Evolutionary conservation across 2,329 filamentous ascomycete genomes (phyloP), one percentile per base, ranked within the genome.

Genomic region (Aspergillus sp.): DNA sequence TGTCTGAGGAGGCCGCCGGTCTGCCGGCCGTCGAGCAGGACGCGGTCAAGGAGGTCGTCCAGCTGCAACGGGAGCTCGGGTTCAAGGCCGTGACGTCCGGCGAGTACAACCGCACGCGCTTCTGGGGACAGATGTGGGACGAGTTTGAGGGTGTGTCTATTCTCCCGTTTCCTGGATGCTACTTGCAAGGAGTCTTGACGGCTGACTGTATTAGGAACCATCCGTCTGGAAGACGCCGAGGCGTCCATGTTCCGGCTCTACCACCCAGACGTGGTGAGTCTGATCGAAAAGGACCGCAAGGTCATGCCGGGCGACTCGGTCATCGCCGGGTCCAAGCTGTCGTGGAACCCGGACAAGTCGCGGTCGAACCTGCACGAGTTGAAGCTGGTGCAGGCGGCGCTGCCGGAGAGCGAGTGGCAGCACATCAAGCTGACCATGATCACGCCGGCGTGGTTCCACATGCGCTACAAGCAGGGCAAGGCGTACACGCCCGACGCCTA

Each of bases 371-470:
- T 46, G 25, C 25, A 29, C 25, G 25, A 29, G 25, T 10, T 29
- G 25, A 7, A 10, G 6, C 25, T 29, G 14, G 7, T 7, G 11
- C 45, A 16, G 16, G 20, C 17, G 7, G 17, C 25, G 17, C 31
- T 25, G 17, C 17, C 32, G 32, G 25, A 38, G 13, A 36, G 14
- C 6, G 13, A 29, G 11, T 34, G 80, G 82, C 45, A 82, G 78
- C 45, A 87, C 57, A 81, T 86, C 69, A 88, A 89, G 75, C 80
- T 88, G 59, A 88, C 86, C n/a, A 74, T 88, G 62, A 82, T 85
- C 16, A 83, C 85, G 4, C 84, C 85, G 1, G 82, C 82, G 67
- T 88, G 85, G 81, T 88, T 88, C 66, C 86, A 90, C 69, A 76
- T 87, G 64, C 79, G 84, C 38, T 81, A 82, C 59, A 78, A 76